Evolutionary conservation across 2,329 filamentous ascomycete genomes (phyloP).

Genomic region (Capronia epimyces): DNA sequence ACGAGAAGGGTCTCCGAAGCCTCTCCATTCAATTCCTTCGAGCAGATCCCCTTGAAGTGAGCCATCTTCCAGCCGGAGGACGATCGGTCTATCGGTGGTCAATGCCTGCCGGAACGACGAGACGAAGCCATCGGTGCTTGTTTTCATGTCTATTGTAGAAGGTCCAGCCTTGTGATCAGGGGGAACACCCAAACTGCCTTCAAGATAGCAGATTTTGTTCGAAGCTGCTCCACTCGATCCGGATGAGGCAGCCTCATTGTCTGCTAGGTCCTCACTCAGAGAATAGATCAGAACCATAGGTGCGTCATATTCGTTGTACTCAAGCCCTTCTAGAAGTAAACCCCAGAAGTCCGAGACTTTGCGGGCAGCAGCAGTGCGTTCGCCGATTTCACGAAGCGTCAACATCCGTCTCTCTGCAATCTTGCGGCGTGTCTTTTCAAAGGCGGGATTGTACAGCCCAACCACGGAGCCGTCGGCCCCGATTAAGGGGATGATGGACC

Average conservation of each 20-base stretch:
- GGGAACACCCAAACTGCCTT: constrained; percentile 66
- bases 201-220: constrained; percentile 61
- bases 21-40: constrained; percentile 62
- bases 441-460: constrained; percentile 72
- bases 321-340: constrained; percentile 62
- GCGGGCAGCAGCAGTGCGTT: constrained; percentile 66
- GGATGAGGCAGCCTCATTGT: constrained; percentile 67
- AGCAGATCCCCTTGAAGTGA: constrained; percentile 62
- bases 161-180: constrained; percentile 58
- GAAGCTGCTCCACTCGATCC: constrained; percentile 61
- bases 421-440: constrained; percentile 73
- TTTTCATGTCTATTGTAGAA: constrained; percentile 61
- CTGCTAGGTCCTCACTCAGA: constrained; percentile 58
- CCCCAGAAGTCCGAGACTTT: constrained; percentile 70
- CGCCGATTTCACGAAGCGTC: constrained; percentile 69
- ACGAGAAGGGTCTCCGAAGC: constrained; percentile 64
- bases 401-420: constrained; percentile 76
- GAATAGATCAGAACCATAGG: constrained; percentile 75
- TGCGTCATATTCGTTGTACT: constrained; percentile 68
- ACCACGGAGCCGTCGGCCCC: constrained; percentile 68
- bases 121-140: constrained; percentile 66
- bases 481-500: constrained; percentile 68
- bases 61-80: constrained; percentile 61
- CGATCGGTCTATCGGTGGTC: constrained; percentile 59
- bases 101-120: constrained; percentile 73